phyloP scores from a whole-genome alignment of 768 basidiomycete genomes.

The Pleurotus eryngii region DNA sequence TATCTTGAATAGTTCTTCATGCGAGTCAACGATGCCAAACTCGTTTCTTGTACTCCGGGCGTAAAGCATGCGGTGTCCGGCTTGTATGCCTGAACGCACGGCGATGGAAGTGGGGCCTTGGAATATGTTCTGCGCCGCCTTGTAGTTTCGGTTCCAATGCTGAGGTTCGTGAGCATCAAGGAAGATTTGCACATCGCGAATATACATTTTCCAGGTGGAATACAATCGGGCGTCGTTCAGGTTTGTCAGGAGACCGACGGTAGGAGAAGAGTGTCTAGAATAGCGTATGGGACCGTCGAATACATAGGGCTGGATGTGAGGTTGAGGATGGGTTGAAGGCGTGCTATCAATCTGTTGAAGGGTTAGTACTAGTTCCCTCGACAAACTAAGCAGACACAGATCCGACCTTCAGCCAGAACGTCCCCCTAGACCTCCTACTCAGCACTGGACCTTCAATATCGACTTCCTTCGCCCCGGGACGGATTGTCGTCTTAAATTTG shows the following conservation, averaged over 20 bases:
- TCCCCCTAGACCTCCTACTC: slow-evolving; percentile 48
- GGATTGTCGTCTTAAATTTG: slow-evolving; percentile 50
- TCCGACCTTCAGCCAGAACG: slow-evolving; percentile 65
- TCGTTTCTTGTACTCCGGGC: slow-evolving; percentile 60
- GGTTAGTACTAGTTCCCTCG: not conserved
- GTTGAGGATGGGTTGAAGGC: slow-evolving; percentile 37
- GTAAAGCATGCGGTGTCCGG: slow-evolving; percentile 72
- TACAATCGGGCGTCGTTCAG: slow-evolving; percentile 62
- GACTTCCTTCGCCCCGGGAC: slow-evolving; percentile 59
- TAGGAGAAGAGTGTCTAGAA: slow-evolving; percentile 69
- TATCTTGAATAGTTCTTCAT: slow-evolving; percentile 47
- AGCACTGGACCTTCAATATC: slow-evolving; percentile 51
- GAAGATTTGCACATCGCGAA: slow-evolving; percentile 55
- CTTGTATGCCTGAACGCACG: slow-evolving; percentile 65
- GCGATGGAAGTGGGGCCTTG: slow-evolving; percentile 58
- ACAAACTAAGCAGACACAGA: not conserved
- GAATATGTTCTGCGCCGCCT: slow-evolving; percentile 72
- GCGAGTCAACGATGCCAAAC: slow-evolving; percentile 54
- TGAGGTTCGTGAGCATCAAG: slow-evolving; percentile 56
- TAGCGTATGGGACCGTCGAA: slow-evolving; percentile 76
- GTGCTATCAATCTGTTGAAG: slow-evolving; percentile 50
- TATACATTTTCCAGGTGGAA: slow-evolving; percentile 76
- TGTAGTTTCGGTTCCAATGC: slow-evolving; percentile 65
- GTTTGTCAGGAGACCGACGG: slow-evolving; percentile 61
- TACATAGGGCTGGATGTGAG: slow-evolving; percentile 47